A percentile compares a stretch with the other conserved stretches of the same genome.
Evolutionary conservation across 805 yeast species (phyloP).

Genomic region (Candida glaebosa): DNA sequence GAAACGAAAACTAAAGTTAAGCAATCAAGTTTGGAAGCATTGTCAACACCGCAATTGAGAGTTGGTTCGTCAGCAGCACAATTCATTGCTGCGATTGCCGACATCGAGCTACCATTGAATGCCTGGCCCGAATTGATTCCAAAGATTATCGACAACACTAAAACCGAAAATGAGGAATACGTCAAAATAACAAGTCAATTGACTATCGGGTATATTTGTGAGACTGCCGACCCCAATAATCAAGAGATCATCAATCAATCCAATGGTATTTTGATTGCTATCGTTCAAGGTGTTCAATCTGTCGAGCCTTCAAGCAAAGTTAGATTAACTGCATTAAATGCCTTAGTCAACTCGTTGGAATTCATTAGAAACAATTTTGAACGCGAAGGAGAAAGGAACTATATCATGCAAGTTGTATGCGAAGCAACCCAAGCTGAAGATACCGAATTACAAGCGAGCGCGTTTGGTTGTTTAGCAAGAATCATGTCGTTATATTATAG

Average conservation of each 20-base stretch:
- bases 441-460: slow-evolving; percentile 82
- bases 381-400: slow-evolving; percentile 91
- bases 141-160: slow-evolving; percentile 81
- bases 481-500: slow-evolving; percentile 87
- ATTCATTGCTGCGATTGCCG: slow-evolving; percentile 95
- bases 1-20: slow-evolving; percentile 63
- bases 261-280: slow-evolving; percentile 89
- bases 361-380: slow-evolving; percentile 87
- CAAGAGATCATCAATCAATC: slow-evolving; percentile 78
- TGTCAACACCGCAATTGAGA: slow-evolving; percentile 63
- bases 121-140: slow-evolving; percentile 89
- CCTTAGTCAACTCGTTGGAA: slow-evolving; percentile 85
- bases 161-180: slow-evolving; percentile 68
- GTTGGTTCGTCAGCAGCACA: slow-evolving; percentile 91
- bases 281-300: slow-evolving; percentile 92
- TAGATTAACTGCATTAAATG: slow-evolving; percentile 86
- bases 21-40: slow-evolving; percentile 52
- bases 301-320: slow-evolving; percentile 73
- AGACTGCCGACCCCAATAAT: slow-evolving; percentile 80
- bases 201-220: slow-evolving; percentile 95
- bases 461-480: slow-evolving; percentile 91
- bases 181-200: slow-evolving; percentile 84
- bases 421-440: slow-evolving; percentile 94
- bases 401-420: slow-evolving; percentile 97
- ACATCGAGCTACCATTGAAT: slow-evolving; percentile 80